Percentiles rank a stretch among this genome's conserved stretches.
phyloP scores from a whole-genome alignment of 2,329 filamentous ascomycete species.

The Trichoderma sp. region DNA sequence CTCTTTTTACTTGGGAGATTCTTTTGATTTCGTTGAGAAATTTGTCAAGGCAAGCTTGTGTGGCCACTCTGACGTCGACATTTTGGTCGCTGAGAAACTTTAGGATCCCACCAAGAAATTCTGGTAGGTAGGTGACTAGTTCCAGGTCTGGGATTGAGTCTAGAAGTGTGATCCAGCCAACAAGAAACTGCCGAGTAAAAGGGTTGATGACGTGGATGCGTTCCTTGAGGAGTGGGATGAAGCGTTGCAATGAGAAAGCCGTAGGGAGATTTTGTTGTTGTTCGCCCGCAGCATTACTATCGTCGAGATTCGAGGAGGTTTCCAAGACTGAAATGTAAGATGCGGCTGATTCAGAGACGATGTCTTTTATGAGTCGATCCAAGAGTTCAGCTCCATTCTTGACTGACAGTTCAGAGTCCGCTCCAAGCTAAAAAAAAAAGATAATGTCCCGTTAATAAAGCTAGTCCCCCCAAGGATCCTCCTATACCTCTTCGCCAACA shows the following conservation, averaged over 20 bases:
- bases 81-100: constrained; percentile 92
- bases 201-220: constrained; percentile 92
- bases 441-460: neutral
- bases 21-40: constrained; percentile 93
- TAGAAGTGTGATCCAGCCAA: constrained; percentile 90
- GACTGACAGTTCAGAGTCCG: constrained; percentile 92
- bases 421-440: constrained; percentile 66
- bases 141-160: constrained; percentile 97
- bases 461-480: neutral
- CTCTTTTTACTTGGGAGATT: constrained; percentile 88
- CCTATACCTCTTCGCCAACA: neutral
- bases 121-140: constrained; percentile 85
- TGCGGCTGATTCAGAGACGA: constrained; percentile 89
- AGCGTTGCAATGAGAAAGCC: constrained; percentile 85
- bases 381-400: constrained; percentile 97
- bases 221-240: constrained; percentile 91
- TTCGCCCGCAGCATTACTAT: constrained; percentile 44
- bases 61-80: constrained; percentile 89
- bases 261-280: constrained; percentile 60
- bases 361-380: constrained; percentile 92
- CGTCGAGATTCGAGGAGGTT: constrained; percentile 46
- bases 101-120: constrained; percentile 84
- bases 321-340: constrained; percentile 91
- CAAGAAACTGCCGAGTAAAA: constrained; percentile 90
- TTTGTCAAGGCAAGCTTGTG: constrained; percentile 81